phyloP scores from a whole-genome alignment of 2,329 filamentous ascomycete species.

The Falciphora oryzae region DNA sequence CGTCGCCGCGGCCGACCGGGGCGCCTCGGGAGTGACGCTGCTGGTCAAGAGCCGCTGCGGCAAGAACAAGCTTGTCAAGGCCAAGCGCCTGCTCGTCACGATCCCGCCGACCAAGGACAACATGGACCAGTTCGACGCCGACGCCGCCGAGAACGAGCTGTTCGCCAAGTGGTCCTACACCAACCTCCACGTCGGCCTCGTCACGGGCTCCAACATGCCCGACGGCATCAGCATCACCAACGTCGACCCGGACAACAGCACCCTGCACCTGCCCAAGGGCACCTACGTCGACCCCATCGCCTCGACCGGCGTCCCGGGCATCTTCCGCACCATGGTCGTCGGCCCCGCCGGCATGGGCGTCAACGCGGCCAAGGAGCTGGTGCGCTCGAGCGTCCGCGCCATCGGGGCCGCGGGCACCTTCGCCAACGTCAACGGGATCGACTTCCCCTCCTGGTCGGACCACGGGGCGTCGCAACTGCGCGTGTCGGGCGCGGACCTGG shows the following conservation, averaged over 20 bases:
- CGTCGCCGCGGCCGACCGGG: constrained; percentile 23
- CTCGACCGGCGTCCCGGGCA: constrained; percentile 1
- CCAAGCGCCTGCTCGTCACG: constrained; percentile 28
- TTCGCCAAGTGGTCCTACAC: constrained; percentile 24
- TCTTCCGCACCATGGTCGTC: constrained; percentile 10
- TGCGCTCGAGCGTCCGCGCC: not conserved
- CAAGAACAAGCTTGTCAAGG: constrained; percentile 19
- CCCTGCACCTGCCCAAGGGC: constrained; percentile 8
- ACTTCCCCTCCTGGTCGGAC: constrained; percentile 17
- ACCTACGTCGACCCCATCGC: constrained; percentile 6
- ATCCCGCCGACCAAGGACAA: constrained; percentile 26
- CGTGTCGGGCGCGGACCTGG: constrained; percentile 20
- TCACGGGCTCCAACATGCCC: constrained; percentile 19
- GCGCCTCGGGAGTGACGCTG: constrained; percentile 18
- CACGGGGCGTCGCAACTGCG: constrained; percentile 20
- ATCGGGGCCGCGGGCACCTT: constrained; percentile 4
- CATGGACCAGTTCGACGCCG: constrained; percentile 25
- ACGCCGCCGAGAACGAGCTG: constrained; percentile 20
- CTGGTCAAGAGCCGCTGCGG: constrained; percentile 19
- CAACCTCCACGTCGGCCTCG: constrained; percentile 22
- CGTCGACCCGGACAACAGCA: not conserved
- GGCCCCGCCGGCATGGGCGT: not conserved
- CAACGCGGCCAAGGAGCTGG: constrained; percentile 6
- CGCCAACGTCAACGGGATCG: not conserved
- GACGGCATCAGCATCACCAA: constrained; percentile 1